Conservation (phyloP, 1,139 yeast genomes). For the Kodamaea suecica region DNA sequence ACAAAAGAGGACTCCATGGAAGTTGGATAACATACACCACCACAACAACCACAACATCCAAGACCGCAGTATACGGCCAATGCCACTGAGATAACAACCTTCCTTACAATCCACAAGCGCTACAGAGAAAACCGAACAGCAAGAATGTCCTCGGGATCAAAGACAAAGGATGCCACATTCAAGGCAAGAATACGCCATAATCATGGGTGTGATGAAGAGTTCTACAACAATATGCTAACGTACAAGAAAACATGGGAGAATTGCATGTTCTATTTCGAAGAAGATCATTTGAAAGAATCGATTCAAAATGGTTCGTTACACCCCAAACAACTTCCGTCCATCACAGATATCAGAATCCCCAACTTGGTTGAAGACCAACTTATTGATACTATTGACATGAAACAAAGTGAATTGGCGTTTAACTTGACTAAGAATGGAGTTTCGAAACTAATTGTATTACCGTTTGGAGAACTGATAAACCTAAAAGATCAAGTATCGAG, state of each 20-base stretch:
- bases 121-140: too few relatives aligned
- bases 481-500: slow-evolving; percentile 18
- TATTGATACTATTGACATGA: not conserved
- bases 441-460: not conserved
- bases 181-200: slow-evolving; percentile 34
- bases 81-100: too few relatives aligned
- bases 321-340: not conserved
- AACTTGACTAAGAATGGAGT: slow-evolving; percentile 6
- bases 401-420: slow-evolving; percentile 3
- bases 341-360: not conserved
- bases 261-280: slow-evolving; percentile 32
- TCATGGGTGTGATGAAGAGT: slow-evolving; percentile 33
- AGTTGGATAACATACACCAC: too few relatives aligned
- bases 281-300: slow-evolving; percentile 14
- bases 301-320: slow-evolving; percentile 2
- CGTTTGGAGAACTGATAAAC: slow-evolving; percentile 2
- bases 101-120: too few relatives aligned
- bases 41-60: too few relatives aligned
- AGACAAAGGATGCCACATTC: slow-evolving; percentile 27
- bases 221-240: slow-evolving; percentile 23
- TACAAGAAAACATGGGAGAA: slow-evolving; percentile 38
- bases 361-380: slow-evolving; percentile 5
- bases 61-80: too few relatives aligned
- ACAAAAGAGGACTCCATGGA: too few relatives aligned
- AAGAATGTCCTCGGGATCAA: slow-evolving; percentile 2